Percentiles rank a stretch among this genome's conserved stretches.
Evolutionary conservation across 805 yeast species (phyloP).

Genomic region (Teunomyces kruisii): DNA sequence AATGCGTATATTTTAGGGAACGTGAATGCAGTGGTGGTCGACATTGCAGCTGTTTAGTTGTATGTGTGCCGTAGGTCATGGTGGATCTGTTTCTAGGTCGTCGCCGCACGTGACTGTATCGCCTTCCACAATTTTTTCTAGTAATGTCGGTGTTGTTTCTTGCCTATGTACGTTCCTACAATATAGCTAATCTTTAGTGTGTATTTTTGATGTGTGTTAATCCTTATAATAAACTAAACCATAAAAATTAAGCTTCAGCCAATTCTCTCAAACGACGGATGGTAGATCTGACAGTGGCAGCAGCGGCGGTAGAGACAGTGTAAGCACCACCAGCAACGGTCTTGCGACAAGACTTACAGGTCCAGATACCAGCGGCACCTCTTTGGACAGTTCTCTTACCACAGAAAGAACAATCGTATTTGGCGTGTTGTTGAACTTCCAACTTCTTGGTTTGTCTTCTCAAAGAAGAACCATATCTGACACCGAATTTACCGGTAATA

Average conservation of each 20-base stretch:
- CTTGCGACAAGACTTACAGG: slow-evolving; percentile 91
- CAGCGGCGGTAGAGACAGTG: slow-evolving; percentile 99
- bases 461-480: slow-evolving; percentile 99
- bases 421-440: slow-evolving; percentile 98
- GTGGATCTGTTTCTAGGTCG: neutral
- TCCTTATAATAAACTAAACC: slow-evolving; percentile 11
- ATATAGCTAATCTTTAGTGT: slow-evolving; percentile 3
- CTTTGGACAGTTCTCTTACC: slow-evolving; percentile 98
- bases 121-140: neutral
- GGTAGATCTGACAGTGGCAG: slow-evolving; percentile 99
- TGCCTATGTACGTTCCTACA: neutral
- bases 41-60: neutral
- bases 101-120: neutral
- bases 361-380: slow-evolving; percentile 99
- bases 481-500: slow-evolving; percentile 99
- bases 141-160: too few species aligned
- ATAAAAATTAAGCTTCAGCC: slow-evolving; percentile 88
- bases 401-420: slow-evolving; percentile 99
- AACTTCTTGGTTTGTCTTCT: slow-evolving; percentile 99
- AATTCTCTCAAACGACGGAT: slow-evolving; percentile 99
- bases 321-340: slow-evolving; percentile 99
- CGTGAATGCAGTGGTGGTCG: slow-evolving; percentile 15
- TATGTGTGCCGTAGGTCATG: neutral
- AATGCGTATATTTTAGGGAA: slow-evolving; percentile 53
- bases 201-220: slow-evolving; percentile 10